Conservation (phyloP, 805 yeast genomes). For the Pichia rugopelliculosa region DNA sequence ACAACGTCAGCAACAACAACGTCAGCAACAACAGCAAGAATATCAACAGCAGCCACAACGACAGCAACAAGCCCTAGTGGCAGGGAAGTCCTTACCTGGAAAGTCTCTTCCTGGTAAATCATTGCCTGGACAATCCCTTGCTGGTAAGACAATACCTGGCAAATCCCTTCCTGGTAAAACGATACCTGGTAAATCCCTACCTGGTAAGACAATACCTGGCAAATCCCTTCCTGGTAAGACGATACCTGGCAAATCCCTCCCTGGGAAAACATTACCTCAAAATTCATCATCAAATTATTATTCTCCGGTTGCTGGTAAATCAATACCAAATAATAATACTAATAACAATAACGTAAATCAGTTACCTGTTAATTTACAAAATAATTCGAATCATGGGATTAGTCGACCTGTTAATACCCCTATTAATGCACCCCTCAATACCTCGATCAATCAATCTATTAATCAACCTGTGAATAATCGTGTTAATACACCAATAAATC, state of each 20-base stretch:
- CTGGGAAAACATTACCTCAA: conserved; percentile 3
- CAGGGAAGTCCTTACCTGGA: background rate
- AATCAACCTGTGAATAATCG: conserved; percentile 1
- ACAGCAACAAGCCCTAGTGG: background rate
- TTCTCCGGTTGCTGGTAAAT: background rate
- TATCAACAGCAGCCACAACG: background rate
- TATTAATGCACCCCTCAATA: background rate
- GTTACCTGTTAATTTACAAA: background rate
- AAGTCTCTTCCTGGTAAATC: conserved; percentile 2
- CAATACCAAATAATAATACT: no score
- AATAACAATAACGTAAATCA: background rate
- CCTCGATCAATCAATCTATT: background rate
- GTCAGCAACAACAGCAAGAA: background rate
- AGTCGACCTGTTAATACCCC: background rate
- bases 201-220: background rate
- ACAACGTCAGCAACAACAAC: no score
- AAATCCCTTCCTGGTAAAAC: conserved; percentile 5
- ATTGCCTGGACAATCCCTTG: conserved; percentile 1
- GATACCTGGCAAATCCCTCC: conserved; percentile 8
- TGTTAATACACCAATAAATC: conserved; percentile 3
- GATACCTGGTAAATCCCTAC: conserved; percentile 4
- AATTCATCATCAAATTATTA: background rate
- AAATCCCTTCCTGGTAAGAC: background rate
- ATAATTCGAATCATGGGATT: no score
- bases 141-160: conserved; percentile 9